Percentiles rank a stretch among this genome's conserved stretches.
phyloP scores from a whole-genome alignment of 345 rosid genomes.

The Arabis alpina region DNA sequence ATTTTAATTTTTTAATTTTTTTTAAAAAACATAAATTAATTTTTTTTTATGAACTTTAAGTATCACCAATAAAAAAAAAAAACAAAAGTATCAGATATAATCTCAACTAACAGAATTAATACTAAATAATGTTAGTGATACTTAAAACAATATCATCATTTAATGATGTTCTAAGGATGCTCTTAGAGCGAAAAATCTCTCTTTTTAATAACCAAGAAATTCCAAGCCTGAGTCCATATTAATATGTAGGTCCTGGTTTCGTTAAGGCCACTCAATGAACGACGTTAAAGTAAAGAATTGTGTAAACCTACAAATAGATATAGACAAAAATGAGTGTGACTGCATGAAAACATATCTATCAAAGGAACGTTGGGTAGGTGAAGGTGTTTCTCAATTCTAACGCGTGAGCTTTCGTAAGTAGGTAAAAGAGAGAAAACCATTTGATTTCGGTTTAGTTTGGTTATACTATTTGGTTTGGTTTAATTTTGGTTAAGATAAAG shows the following conservation, averaged over 20 bases:
- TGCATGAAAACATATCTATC: neutral
- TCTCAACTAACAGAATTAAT: too few relatives aligned
- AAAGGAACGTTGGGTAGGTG: conserved; percentile 30
- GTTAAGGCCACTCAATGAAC: conserved; percentile 7
- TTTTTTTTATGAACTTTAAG: too few relatives aligned
- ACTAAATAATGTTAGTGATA: too few relatives aligned
- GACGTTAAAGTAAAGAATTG: neutral
- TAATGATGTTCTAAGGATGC: too few relatives aligned
- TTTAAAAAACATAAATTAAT: too few relatives aligned
- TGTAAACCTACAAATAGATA: conserved; percentile 14
- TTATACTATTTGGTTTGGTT: neutral
- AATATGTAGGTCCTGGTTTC: neutral
- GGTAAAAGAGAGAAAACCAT: conserved; percentile 3
- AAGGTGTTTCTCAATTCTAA: conserved; percentile 17
- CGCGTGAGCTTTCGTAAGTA: conserved; percentile 30
- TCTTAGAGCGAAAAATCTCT: too few relatives aligned
- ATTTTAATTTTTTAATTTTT: too few relatives aligned
- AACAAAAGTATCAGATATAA: too few relatives aligned
- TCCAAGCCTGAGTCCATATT: too few relatives aligned
- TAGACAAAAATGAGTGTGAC: conserved; percentile 7
- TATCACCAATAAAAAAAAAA: too few relatives aligned
- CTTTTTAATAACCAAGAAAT: too few relatives aligned
- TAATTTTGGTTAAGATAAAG: conserved; percentile 3
- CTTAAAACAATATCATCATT: too few relatives aligned
- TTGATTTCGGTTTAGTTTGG: conserved; percentile 8